Evolutionary conservation across 148 eudicot species (phyloP), one percentile per base, ranked within the genome.

Genomic region (Camellia lanceoleosa): DNA sequence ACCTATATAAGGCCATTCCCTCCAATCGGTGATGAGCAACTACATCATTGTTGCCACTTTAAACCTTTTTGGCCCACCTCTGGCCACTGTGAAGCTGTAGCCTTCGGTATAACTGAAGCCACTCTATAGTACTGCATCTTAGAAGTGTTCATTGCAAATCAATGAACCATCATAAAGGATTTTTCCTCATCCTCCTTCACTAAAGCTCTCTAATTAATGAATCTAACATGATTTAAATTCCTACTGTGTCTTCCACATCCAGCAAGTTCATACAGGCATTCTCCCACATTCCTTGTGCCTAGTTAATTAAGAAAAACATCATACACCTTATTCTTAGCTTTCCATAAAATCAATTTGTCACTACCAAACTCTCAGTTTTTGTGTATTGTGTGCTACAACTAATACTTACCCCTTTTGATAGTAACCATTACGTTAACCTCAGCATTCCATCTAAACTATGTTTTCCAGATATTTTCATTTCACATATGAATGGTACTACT

Each of bases 331-430:
- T 38, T 14, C 63, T 23, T 23, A 73, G 63, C 15, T 73, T 23
- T 72, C 46, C 15, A 55, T 38, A 73, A 55, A 73, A 55, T 19
- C 61, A 73, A 15, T 73, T 72, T 54, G 61, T 42, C 44, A 72
- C 18, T 73, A 15, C 30, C 62, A 55, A 73, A 12, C 51, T 10
- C 59, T n/a, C 74, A 14, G 13, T 49, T 71, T 49, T 51, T 51
- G 16, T 19, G 20, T 43, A 5, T 46, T 18, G 42, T n/a, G 19
- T 51, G 14, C 58, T 11, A 49, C 4, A 71, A 19, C 20, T 19
- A 70, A 70, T 3, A 46, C 12, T 0, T 20, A 38, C 46, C 69
- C 5, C 38, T 47, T 42, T 71, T 49, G 6, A 10, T 38, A n/a
- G 55, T 70, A n/a, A 70, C 0, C 3, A 7, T 20, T 46, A 38